phyloP scores from a whole-genome alignment of 192 early-diverging fungal genomes.

The Powellomyces hirtus region DNA sequence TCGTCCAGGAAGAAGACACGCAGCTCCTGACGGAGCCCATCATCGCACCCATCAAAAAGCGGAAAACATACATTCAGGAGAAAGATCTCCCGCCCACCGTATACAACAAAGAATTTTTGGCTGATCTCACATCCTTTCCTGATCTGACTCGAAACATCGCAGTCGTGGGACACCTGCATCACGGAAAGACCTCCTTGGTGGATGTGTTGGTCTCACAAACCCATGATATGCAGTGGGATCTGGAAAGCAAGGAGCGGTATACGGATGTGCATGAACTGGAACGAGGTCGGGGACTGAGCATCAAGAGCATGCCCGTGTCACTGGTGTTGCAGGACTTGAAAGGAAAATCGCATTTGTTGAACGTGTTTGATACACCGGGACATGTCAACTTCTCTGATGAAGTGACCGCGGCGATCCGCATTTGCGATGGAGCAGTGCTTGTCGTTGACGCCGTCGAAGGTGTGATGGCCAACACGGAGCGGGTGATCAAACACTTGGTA shows the following conservation, averaged over 20 bases:
- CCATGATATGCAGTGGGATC: slow-evolving; percentile 61
- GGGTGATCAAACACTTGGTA: slow-evolving; percentile 77
- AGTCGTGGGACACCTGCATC: slow-evolving; percentile 92
- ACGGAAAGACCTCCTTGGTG: slow-evolving; percentile 93
- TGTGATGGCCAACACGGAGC: slow-evolving; percentile 92
- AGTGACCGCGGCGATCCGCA: slow-evolving; percentile 76
- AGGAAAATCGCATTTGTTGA: slow-evolving; percentile 85
- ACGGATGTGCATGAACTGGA: slow-evolving; percentile 94
- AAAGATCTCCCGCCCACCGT: slow-evolving; percentile 79
- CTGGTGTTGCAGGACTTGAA: slow-evolving; percentile 84
- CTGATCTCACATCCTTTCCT: slow-evolving; percentile 57
- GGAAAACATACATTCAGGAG: slow-evolving; percentile 84
- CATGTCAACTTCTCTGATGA: slow-evolving; percentile 97
- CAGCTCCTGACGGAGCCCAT: slow-evolving; percentile 94
- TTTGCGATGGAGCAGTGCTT: slow-evolving; percentile 87
- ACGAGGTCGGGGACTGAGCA: slow-evolving; percentile 80
- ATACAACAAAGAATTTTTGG: slow-evolving; percentile 79
- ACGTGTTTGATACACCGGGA: slow-evolving; percentile 92
- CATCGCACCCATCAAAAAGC: slow-evolving; percentile 82
- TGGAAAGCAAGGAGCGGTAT: slow-evolving; percentile 63
- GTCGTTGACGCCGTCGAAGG: slow-evolving; percentile 97
- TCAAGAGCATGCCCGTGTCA: slow-evolving; percentile 93
- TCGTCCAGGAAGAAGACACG: slow-evolving; percentile 98
- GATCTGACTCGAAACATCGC: slow-evolving; percentile 85
- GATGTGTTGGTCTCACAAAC: slow-evolving; percentile 91